Evolutionary conservation across 257 asterid genomes (phyloP).

Genomic region (Plantago elongata): DNA sequence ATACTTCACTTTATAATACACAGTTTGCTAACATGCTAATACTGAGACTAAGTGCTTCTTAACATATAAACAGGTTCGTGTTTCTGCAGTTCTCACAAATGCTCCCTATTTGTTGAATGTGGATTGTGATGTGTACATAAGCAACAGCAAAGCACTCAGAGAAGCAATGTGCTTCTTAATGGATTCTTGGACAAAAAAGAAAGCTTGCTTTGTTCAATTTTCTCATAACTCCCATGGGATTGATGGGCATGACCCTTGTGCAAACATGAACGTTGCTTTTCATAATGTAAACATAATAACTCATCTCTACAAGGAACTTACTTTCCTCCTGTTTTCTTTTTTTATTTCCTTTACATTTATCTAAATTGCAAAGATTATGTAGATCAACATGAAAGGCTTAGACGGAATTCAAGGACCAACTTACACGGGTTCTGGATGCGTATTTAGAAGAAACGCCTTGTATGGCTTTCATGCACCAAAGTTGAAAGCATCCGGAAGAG

Average conservation of each 20-base stretch:
- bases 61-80: slow-evolving; percentile 57
- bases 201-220: slow-evolving; percentile 90
- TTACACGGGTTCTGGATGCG: slow-evolving; percentile 96
- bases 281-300: no score
- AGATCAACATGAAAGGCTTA: slow-evolving; percentile 95
- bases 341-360: no score
- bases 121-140: slow-evolving; percentile 95
- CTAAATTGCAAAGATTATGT: no score
- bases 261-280: no score
- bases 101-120: slow-evolving; percentile 93
- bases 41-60: no score
- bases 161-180: slow-evolving; percentile 99
- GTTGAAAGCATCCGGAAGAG: no score
- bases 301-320: no score
- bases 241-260: slow-evolving; percentile 59
- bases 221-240: slow-evolving; percentile 94
- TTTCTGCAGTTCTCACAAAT: slow-evolving; percentile 90
- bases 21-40: no score
- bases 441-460: slow-evolving; percentile 85
- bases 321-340: no score
- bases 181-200: slow-evolving; percentile 96
- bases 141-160: slow-evolving; percentile 91
- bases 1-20: no score
- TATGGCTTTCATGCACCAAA: slow-evolving; percentile 85
- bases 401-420: slow-evolving; percentile 98